phyloP scores from a whole-genome alignment of 2,329 filamentous ascomycete species.

The Lasiodiplodia sp. region DNA sequence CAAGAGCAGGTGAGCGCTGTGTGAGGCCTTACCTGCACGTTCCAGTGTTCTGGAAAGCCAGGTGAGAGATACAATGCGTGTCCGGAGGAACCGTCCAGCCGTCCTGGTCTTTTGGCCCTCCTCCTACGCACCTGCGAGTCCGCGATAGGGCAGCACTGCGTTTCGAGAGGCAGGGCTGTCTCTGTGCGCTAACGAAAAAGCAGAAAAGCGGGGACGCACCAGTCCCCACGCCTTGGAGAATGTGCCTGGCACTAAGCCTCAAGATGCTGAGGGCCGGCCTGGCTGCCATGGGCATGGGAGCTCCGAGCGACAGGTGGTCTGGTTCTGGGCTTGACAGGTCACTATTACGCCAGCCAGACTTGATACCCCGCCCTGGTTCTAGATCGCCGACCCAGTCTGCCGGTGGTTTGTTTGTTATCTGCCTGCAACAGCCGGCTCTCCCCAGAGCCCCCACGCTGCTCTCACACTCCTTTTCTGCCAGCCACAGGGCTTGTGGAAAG shows the following conservation, averaged over 20 bases:
- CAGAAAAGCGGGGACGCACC: conserved; percentile 26
- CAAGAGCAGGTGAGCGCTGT: conserved; percentile 23
- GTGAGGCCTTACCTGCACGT: conserved; percentile 2
- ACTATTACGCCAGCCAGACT: conserved; percentile 1
- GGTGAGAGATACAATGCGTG: not conserved
- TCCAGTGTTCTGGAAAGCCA: not conserved
- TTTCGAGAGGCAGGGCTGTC: conserved; percentile 22
- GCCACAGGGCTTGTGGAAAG: not conserved
- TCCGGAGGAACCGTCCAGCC: not conserved
- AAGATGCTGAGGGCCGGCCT: conserved; percentile 16
- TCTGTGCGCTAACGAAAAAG: conserved; percentile 28
- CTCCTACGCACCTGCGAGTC: not conserved
- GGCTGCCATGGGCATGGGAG: conserved; percentile 22
- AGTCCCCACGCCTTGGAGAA: conserved; percentile 23
- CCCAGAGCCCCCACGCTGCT: conserved; percentile 7
- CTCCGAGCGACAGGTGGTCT: conserved; percentile 9
- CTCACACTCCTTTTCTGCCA: not conserved
- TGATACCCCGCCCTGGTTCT: conserved; percentile 16
- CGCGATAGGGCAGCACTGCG: conserved; percentile 26
- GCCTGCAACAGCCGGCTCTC: not conserved
- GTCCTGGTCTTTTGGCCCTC: not conserved
- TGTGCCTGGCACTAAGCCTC: conserved; percentile 27
- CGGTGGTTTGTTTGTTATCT: conserved; percentile 1
- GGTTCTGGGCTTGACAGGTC: conserved; percentile 23
- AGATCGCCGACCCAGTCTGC: conserved; percentile 24